phyloP scores from a whole-genome alignment of 331 rosid species.

The Rhamnella rubrinervis region DNA sequence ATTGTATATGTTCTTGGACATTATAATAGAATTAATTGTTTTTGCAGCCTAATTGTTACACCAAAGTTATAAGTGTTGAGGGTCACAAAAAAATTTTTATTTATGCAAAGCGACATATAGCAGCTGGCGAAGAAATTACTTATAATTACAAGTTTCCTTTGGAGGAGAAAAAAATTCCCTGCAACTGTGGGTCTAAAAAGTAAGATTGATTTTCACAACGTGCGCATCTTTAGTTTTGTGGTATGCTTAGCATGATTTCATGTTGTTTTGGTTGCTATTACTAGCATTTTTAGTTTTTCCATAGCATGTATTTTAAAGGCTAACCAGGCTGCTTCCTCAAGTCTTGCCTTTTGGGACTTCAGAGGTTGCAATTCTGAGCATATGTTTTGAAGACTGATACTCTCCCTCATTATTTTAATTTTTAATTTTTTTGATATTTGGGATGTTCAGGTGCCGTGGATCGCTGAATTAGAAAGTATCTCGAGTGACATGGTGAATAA shows the following conservation, averaged over 20 bases:
- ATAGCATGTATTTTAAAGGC: background rate
- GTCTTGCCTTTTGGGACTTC: background rate
- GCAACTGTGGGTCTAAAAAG: conserved; percentile 94
- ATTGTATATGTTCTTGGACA: conserved; percentile 9
- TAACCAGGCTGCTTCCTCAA: background rate
- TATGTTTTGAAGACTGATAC: background rate
- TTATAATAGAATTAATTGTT: conserved; percentile 22
- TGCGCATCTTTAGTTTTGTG: background rate
- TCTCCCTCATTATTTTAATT: conserved; percentile 4
- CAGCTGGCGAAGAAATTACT: conserved; percentile 89
- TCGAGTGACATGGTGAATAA: conserved; percentile 25
- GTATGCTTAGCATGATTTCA: background rate
- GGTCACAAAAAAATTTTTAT: conserved; percentile 91
- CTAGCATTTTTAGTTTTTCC: too few relatives aligned
- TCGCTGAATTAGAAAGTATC: conserved; percentile 66
- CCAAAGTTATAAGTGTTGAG: conserved; percentile 92
- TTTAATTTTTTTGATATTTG: background rate
- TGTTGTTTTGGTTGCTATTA: conserved; percentile 3
- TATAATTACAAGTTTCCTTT: conserved; percentile 97
- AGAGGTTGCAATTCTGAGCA: conserved; percentile 4
- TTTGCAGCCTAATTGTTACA: conserved; percentile 97
- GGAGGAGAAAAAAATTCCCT: conserved; percentile 97
- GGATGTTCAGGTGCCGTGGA: conserved; percentile 77
- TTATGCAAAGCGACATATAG: conserved; percentile 88
- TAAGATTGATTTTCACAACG: conserved; percentile 30